A percentile compares a stretch with the other conserved stretches of the same genome.
Evolutionary conservation across 441 rosid species (phyloP).

Genomic region (Gossypium schwendimanii): DNA sequence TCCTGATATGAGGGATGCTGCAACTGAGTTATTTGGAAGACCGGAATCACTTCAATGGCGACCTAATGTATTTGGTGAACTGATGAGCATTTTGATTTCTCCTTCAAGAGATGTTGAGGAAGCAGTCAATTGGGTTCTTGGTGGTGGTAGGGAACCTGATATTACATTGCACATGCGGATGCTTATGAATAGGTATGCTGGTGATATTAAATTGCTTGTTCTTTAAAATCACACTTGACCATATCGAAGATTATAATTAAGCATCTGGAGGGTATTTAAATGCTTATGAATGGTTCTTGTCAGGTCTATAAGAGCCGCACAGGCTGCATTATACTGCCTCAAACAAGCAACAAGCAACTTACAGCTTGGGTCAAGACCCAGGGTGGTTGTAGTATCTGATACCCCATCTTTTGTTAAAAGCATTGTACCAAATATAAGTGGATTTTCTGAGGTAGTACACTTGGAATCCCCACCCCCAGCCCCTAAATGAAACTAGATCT

Average conservation of each 20-base stretch:
- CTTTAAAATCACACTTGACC: not conserved
- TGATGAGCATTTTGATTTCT: conserved; percentile 70
- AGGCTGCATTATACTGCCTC: conserved; percentile 61
- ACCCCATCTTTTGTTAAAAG: conserved; percentile 61
- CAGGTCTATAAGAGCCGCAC: conserved; percentile 72
- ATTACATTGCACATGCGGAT: conserved; percentile 82
- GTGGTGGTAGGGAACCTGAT: conserved; percentile 64
- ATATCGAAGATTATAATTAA: not conserved
- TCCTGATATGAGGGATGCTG: conserved; percentile 68
- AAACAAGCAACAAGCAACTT: conserved; percentile 40
- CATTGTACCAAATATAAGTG: conserved; percentile 42
- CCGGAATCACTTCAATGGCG: conserved; percentile 42
- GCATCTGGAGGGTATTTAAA: not conserved
- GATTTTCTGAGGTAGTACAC: conserved; percentile 64
- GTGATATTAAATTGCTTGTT: not conserved
- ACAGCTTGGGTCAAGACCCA: conserved; percentile 37
- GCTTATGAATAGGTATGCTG: conserved; percentile 67
- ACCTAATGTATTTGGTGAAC: conserved; percentile 83
- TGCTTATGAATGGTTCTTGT: not conserved
- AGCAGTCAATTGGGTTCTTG: conserved; percentile 71
- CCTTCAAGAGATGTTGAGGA: conserved; percentile 69
- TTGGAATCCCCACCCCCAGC: not conserved
- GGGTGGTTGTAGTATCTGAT: conserved; percentile 74
- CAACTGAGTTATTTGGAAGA: conserved; percentile 62
- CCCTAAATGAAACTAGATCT: not conserved